Evolutionary conservation across 371 early-diverging fungal genomes (phyloP).

Genomic region (Mucor mucedo): DNA sequence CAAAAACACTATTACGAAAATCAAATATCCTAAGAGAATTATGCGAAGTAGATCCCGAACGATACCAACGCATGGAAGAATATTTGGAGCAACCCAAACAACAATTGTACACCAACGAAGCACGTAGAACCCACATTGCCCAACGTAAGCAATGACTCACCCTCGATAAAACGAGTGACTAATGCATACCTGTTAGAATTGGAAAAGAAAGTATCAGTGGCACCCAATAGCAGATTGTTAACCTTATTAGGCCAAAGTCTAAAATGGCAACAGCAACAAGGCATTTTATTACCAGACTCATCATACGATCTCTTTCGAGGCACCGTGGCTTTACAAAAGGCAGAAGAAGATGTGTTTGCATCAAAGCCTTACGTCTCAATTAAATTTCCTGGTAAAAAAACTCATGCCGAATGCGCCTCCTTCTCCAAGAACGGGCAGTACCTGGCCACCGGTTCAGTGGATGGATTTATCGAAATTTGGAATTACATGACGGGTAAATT

Average conservation of each 20-base stretch:
- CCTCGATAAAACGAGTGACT: slow-evolving; percentile 23
- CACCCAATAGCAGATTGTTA: slow-evolving; percentile 61
- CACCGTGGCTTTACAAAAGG: slow-evolving; percentile 56
- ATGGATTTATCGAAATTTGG: slow-evolving; percentile 96
- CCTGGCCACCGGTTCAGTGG: slow-evolving; percentile 87
- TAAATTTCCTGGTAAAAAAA: slow-evolving; percentile 85
- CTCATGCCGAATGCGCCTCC: slow-evolving; percentile 74
- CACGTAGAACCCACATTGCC: slow-evolving; percentile 61
- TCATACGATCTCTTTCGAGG: slow-evolving; percentile 82
- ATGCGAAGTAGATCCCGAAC: slow-evolving; percentile 73
- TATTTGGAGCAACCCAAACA: slow-evolving; percentile 69
- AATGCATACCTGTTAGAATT: slow-evolving; percentile 5
- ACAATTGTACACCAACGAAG: slow-evolving; percentile 62
- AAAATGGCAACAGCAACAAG: slow-evolving; percentile 88
- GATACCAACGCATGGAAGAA: slow-evolving; percentile 81
- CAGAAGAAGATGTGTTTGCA: slow-evolving; percentile 77
- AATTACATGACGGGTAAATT: slow-evolving; percentile 89
- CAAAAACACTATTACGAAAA: slow-evolving; percentile 83
- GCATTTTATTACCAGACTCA: slow-evolving; percentile 67
- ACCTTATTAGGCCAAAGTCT: slow-evolving; percentile 82
- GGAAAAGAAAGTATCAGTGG: slow-evolving; percentile 36
- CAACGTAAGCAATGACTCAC: slow-evolving; percentile 37
- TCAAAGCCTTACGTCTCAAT: slow-evolving; percentile 37
- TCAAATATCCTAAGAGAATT: slow-evolving; percentile 85
- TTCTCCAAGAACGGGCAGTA: slow-evolving; percentile 86